Conservation (phyloP, 2,329 filamentous ascomycete genomes). For the Aureobasidium sp. region DNA sequence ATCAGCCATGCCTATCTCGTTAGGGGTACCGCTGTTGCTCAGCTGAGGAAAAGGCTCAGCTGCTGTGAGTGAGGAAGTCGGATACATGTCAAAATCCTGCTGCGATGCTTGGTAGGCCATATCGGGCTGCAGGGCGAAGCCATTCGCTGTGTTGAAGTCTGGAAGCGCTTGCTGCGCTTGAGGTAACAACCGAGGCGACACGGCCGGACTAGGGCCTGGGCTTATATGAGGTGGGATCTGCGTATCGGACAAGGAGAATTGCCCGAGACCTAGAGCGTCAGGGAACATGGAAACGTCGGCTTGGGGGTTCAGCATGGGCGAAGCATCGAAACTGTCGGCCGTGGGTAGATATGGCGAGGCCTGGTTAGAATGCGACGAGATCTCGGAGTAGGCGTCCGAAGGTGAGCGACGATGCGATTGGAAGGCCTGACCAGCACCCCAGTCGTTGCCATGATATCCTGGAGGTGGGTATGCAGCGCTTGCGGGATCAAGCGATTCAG, state of each 20-base stretch:
- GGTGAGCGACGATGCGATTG: constrained; percentile 74
- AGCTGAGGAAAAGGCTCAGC: constrained; percentile 42
- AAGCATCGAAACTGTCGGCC: constrained; percentile 76
- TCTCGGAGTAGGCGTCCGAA: constrained; percentile 81
- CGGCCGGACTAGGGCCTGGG: constrained; percentile 64
- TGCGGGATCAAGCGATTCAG: constrained; percentile 49
- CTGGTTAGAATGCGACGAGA: constrained; percentile 64
- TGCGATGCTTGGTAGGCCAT: constrained; percentile 33
- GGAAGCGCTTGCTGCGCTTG: constrained; percentile 54
- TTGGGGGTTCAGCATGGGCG: constrained; percentile 66
- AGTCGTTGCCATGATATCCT: constrained; percentile 42
- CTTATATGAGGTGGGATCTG: constrained; percentile 44
- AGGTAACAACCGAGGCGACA: constrained; percentile 56
- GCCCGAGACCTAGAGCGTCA: constrained; percentile 67
- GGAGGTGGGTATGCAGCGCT: constrained; percentile 47
- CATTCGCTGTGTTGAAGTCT: constrained; percentile 35
- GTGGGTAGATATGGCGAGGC: constrained; percentile 75
- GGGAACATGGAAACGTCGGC: constrained; percentile 67
- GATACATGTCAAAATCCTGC: constrained; percentile 37
- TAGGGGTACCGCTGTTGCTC: constrained; percentile 27
- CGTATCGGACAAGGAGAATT: constrained; percentile 70
- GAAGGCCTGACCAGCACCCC: constrained; percentile 54
- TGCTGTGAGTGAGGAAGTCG: constrained; percentile 26
- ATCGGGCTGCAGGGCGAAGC: constrained; percentile 39
- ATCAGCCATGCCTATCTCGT: constrained; percentile 58